Base-by-base conservation (phyloP, 176 grass and related monocot genomes). In the Chrysopogon serrulatus region DNA sequence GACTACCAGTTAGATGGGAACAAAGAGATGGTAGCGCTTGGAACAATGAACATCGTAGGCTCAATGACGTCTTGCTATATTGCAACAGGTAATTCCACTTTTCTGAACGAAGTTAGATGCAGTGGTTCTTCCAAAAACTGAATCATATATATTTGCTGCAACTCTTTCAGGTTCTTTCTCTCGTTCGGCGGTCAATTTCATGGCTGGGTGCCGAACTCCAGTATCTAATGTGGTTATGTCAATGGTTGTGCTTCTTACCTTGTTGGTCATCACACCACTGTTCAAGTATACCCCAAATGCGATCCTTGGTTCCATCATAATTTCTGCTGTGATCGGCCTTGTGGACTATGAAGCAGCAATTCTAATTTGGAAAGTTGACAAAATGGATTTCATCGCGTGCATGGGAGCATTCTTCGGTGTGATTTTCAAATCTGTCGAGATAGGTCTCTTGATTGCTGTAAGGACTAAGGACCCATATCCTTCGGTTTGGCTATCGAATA, bases 51-150 rank as follows among this genome's bases (percentile, higher is more conserved):
- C 41, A 64, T 96, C 26, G 76, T 92, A 70, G 96, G 96, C 9
- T 99, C 96, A 14, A 99, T 99, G 93, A 89, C 93, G 8, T 99
- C 96, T 63, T 99, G 96, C 78, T 99, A 99, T 81, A 79, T 94
- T 17, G 84, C 96, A 16, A 99, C 96, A 76, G 96, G 96, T 92
- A 84, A 71, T n/a, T n/a, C n/a, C n/a, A 66, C 13, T 48, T 49
- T 63, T n/a, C 34, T 19, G 3, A 78, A 61, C 59, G 60, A 73
- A 74, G 39, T 40, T 27, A 28, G n/a, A n/a, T n/a, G n/a, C 4
- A 54, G 12, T 32, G 33, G 40, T 65, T 6, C 41, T 40, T 78
- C 31, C 12, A 33, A 73, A 45, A 65, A 77, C 65, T 74, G 31
- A 80, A 57, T n/a, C n/a, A n/a, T n/a, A 86, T 31, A 53, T 34